phyloP scores from a whole-genome alignment of 225 moss, liverwort and hornwort species.

The Ulota crispa region DNA sequence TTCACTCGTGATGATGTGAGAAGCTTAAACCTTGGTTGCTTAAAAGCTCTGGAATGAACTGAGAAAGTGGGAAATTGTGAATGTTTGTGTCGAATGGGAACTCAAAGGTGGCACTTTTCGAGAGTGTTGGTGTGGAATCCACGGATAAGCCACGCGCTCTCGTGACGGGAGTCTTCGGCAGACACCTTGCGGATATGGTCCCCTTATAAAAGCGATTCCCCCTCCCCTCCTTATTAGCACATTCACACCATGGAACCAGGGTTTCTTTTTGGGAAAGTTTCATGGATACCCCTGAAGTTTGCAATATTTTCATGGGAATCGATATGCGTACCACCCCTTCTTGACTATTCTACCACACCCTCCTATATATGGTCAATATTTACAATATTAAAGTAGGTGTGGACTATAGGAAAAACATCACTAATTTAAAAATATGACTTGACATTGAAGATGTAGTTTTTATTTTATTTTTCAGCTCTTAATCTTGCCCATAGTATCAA shows the following conservation, averaged over 20 bases:
- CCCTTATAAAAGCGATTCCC: background rate
- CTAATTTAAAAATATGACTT: no score
- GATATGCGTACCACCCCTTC: no score
- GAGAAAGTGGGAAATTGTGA: background rate
- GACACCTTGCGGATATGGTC: background rate
- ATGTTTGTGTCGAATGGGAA: background rate
- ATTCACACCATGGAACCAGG: background rate
- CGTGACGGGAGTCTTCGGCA: background rate
- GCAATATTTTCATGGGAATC: no score
- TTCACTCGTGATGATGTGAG: background rate
- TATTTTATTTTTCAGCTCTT: no score
- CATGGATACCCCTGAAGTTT: no score
- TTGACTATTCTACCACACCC: no score
- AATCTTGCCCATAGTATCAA: no score
- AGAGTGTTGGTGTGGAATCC: background rate
- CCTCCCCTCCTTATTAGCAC: background rate
- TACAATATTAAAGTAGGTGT: no score
- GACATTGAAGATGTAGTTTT: no score
- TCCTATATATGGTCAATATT: no score
- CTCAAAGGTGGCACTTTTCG: background rate
- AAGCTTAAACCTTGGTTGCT: background rate
- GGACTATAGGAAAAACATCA: no score
- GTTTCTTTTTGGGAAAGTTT: no score
- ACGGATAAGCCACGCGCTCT: background rate
- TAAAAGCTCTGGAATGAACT: background rate